Evolutionary conservation across 768 basidiomycete genomes (phyloP).

Genomic region (Termitomyces sp.): DNA sequence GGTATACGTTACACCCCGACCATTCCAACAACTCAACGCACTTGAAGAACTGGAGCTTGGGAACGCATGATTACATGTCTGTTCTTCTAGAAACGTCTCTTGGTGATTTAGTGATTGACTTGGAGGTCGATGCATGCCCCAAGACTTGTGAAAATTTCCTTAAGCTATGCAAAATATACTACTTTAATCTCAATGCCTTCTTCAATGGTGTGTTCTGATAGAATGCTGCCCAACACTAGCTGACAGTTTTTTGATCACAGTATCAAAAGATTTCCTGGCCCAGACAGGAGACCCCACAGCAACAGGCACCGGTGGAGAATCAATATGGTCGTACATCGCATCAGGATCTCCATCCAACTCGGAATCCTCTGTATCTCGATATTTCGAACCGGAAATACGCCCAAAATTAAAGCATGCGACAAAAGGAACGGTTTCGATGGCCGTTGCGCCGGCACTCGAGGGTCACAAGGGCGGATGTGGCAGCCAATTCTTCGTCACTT

Average conservation of each 20-base stretch:
- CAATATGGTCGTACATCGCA: slow-evolving; percentile 74
- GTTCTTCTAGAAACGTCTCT: slow-evolving; percentile 96
- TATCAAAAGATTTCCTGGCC: slow-evolving; percentile 96
- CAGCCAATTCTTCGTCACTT: slow-evolving; percentile 95
- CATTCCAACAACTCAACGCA: no score
- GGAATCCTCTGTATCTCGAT: slow-evolving; percentile 51
- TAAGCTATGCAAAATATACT: slow-evolving; percentile 96
- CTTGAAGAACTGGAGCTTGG: background rate
- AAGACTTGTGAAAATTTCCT: slow-evolving; percentile 94
- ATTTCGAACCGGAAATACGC: slow-evolving; percentile 82
- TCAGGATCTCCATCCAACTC: slow-evolving; percentile 36
- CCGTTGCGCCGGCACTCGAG: slow-evolving; percentile 80
- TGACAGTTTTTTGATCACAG: slow-evolving; percentile 35
- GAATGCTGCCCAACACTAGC: background rate
- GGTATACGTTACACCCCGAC: background rate
- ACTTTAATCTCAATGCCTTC: slow-evolving; percentile 96
- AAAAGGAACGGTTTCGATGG: slow-evolving; percentile 96
- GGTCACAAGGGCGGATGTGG: slow-evolving; percentile 72
- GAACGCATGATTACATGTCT: slow-evolving; percentile 57
- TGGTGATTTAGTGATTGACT: slow-evolving; percentile 95
- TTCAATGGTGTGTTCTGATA: slow-evolving; percentile 78
- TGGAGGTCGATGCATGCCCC: slow-evolving; percentile 89
- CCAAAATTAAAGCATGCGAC: slow-evolving; percentile 80
- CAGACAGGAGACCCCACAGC: slow-evolving; percentile 97
- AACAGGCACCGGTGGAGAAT: slow-evolving; percentile 91